Conservation (phyloP, 495 filamentous ascomycete species). For the Aspergillus nanangensis region DNA sequence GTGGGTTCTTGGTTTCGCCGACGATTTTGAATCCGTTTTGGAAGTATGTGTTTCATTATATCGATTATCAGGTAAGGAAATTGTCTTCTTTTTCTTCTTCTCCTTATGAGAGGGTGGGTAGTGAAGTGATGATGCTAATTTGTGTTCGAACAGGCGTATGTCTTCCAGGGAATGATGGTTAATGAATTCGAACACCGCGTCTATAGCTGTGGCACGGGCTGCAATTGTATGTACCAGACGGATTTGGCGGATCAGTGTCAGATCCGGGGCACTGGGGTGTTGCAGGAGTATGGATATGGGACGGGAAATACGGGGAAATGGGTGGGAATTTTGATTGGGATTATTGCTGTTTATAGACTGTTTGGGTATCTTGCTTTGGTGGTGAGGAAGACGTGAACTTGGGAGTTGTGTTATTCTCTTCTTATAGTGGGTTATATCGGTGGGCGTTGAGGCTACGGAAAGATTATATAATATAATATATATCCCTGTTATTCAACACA, state of each 20-base stretch:
- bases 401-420: no score
- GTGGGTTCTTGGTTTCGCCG: constrained; percentile 72
- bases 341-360: constrained; percentile 67
- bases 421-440: no score
- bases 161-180: constrained; percentile 89
- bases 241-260: constrained; percentile 57
- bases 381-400: constrained; percentile 21
- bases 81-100: no score
- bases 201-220: constrained; percentile 55
- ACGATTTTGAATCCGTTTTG: constrained; percentile 73
- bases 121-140: neutral
- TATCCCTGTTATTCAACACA: no score
- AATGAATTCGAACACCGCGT: constrained; percentile 66
- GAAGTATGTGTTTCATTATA: constrained; percentile 80
- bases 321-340: constrained; percentile 70
- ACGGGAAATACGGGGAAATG: constrained; percentile 60
- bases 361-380: constrained; percentile 49
- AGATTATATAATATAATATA: no score
- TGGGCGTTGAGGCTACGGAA: no score
- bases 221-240: constrained; percentile 66
- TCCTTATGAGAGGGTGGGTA: neutral
- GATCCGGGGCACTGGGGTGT: constrained; percentile 63
- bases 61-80: constrained; percentile 64
- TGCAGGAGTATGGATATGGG: constrained; percentile 63
- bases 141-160: constrained; percentile 48